phyloP scores from a whole-genome alignment of 2,329 filamentous ascomycete species.

The Pseudogymnoascus verrucosus region DNA sequence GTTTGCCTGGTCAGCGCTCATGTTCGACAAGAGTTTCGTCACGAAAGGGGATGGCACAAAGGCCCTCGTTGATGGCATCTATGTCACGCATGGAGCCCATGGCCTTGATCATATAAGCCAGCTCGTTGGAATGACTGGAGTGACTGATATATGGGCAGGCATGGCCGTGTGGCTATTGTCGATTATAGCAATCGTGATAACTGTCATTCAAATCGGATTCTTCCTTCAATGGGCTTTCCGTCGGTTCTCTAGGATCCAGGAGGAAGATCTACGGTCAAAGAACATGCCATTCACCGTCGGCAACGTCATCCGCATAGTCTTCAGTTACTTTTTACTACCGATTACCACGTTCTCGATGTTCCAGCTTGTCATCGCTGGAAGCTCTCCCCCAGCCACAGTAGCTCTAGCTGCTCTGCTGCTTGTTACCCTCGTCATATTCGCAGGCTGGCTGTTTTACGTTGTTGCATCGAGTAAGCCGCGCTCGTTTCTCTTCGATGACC shows the following conservation, averaged over 20 bases:
- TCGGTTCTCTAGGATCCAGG: constrained; percentile 59
- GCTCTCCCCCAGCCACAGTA: constrained; percentile 63
- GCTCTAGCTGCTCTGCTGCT: constrained; percentile 69
- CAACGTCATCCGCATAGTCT: constrained; percentile 74
- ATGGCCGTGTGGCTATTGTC: constrained; percentile 87
- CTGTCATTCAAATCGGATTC: constrained; percentile 71
- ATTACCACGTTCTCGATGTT: constrained; percentile 83
- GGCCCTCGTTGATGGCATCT: constrained; percentile 76
- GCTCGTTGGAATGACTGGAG: constrained; percentile 68
- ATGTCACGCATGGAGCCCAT: constrained; percentile 67
- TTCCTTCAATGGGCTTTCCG: constrained; percentile 68
- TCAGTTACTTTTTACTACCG: constrained; percentile 87
- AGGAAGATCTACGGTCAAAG: constrained; percentile 84
- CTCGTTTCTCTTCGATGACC: constrained; percentile 84
- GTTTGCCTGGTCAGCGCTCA: constrained; percentile 76
- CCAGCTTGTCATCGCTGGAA: constrained; percentile 69
- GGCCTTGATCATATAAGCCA: constrained; percentile 75
- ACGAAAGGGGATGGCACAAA: constrained; percentile 57
- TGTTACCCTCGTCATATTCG: constrained; percentile 62
- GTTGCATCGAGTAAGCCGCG: constrained; percentile 76
- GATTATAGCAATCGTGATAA: constrained; percentile 59
- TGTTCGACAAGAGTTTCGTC: constrained; percentile 90
- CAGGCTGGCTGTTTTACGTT: constrained; percentile 70
- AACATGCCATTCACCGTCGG: constrained; percentile 82
- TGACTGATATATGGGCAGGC: constrained; percentile 81